Percentiles rank a stretch among this genome's conserved stretches.
These are phyloP conservation scores for Adansonia digitata DNA, from an alignment of 345 rosid species.

Conservation along the genomic window DNA sequence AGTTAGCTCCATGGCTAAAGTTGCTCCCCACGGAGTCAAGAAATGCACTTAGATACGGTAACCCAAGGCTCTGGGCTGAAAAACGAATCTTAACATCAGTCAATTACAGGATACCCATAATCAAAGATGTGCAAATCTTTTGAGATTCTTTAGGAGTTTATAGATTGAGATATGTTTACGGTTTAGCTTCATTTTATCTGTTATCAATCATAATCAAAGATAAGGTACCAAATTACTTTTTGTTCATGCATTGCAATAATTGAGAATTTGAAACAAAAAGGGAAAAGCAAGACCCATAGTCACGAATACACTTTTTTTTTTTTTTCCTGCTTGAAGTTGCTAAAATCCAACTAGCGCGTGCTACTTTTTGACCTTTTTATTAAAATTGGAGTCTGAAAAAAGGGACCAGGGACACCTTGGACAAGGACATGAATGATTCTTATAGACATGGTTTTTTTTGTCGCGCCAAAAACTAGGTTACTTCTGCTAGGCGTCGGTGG, in stretches of 20 bases:
- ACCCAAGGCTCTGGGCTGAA: constrained; percentile 53
- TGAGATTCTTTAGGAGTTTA: background rate
- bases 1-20: constrained; percentile 83
- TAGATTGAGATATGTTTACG: background rate
- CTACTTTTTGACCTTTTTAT: background rate
- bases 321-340: background rate
- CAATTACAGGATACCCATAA: background rate
- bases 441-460: background rate
- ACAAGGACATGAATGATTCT: background rate
- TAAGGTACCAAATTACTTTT: background rate
- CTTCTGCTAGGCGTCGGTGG: background rate
- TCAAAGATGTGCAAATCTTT: background rate
- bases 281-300: background rate
- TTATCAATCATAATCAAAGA: background rate
- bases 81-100: background rate
- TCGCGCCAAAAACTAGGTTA: background rate
- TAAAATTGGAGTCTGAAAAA: background rate
- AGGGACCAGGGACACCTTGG: background rate
- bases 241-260: background rate
- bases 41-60: constrained; percentile 69
- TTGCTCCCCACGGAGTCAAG: constrained; percentile 76
- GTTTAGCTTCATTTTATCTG: background rate
- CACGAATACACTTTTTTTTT: background rate
- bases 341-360: background rate
- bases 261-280: background rate